Evolutionary conservation across 176 grass and related monocot genomes (phyloP).

Genomic region (Phragmites australis): DNA sequence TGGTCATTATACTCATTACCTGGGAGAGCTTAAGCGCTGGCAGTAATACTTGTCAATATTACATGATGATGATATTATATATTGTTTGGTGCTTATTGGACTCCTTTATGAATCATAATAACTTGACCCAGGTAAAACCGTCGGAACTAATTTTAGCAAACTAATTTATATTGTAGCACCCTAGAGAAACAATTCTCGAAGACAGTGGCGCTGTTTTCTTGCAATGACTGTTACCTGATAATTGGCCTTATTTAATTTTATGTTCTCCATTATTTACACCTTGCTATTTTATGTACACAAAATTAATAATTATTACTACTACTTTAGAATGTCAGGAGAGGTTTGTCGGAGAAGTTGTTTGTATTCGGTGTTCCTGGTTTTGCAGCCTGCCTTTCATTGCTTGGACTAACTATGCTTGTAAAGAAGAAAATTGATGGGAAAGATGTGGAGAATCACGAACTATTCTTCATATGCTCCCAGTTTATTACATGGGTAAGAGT

Average conservation of each 20-base stretch:
- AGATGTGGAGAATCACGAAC: conserved; percentile 47
- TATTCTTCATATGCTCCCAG: conserved; percentile 56
- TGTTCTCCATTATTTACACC: background rate
- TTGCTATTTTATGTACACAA: conserved; percentile 6
- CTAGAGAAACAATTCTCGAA: background rate
- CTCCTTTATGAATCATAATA: background rate
- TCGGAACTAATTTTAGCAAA: background rate
- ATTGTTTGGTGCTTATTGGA: background rate
- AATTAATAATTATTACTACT: conserved; percentile 9
- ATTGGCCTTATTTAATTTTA: background rate
- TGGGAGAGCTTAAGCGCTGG: background rate
- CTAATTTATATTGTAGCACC: background rate
- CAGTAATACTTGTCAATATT: background rate
- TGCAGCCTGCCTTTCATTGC: conserved; percentile 58
- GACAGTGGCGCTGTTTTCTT: background rate
- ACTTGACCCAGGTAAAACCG: background rate
- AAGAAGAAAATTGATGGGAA: conserved; percentile 45
- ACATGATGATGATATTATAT: background rate
- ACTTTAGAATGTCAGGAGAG: conserved; percentile 44
- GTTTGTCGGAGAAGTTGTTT: conserved; percentile 48
- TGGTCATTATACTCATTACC: background rate
- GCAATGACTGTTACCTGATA: background rate
- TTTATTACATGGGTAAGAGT: conserved; percentile 75
- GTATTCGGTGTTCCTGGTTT: conserved; percentile 59
- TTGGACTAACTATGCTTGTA: conserved; percentile 44